Base-by-base conservation (phyloP, 1,139 yeast genomes). In the Yamadazyma sp. region DNA sequence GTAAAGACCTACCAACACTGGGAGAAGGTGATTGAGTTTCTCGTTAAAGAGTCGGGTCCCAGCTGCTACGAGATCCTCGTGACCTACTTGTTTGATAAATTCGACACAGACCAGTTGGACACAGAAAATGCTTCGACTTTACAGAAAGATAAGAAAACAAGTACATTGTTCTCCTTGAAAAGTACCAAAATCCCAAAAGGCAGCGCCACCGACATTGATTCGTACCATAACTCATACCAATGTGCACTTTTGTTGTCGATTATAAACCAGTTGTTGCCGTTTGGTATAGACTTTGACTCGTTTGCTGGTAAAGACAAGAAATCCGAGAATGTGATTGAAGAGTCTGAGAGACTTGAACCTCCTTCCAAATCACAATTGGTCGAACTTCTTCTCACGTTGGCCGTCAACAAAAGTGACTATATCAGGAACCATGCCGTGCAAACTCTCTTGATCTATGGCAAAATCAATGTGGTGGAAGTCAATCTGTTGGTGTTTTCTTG, bases 41-140 rank as follows among this genome's bases (percentile, higher is more conserved):
- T 71, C 10, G 52, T 70, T 4, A 55, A 57, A 27, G 77, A 71
- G 50, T 46, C 67, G 24, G 77, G 77, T 1, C 54, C 70, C 6
- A 59, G 58, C 17, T 56, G 66, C 29, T 70, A 69, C 45, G 76
- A 70, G 41, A 59, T 64, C 11, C 53, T 71, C 25, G 52, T 67
- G 8, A 51, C 52, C 3, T 69, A 61, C 44, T 52, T 70, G 3
- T 56, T 62, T 29, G 44, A 54, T 4, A 67, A 62, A 35, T 68
- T 71, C 40, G 55, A 52, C 31, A 34, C 38, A n/a, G 29, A 26
- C 7, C 33, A 22, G 15, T 22, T 27, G 11, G 41, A 36, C 8
- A 22, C 34, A 3, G 38, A 34, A 9, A 42, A 29, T 3, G 9
- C 31, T 10, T 10, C 37, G 6, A n/a, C 38, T 2, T 33, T 29